phyloP scores from a whole-genome alignment of 768 basidiomycete species.

The Hericium alpestre region DNA sequence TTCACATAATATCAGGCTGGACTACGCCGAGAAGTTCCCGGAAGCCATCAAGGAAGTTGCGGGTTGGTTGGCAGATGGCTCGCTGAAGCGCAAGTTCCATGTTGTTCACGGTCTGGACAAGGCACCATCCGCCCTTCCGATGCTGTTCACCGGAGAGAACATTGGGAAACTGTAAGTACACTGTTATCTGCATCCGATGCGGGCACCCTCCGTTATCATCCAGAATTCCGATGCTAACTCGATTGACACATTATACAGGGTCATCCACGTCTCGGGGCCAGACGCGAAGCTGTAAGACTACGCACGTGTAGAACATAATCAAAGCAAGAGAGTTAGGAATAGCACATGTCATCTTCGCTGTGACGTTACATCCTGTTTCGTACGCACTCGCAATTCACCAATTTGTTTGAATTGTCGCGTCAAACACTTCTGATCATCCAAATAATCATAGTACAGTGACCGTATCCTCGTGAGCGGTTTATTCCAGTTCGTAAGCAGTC shows the following conservation, averaged over 20 bases:
- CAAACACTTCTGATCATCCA: too few species aligned
- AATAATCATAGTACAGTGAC: too few species aligned
- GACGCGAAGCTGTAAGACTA: constrained; percentile 2
- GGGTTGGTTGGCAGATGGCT: constrained; percentile 49
- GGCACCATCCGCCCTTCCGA: constrained; percentile 55
- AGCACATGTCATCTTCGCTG: too few species aligned
- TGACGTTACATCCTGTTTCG: too few species aligned
- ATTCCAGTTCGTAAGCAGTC: too few species aligned
- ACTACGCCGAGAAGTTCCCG: constrained; percentile 55
- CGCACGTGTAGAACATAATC: background rate
- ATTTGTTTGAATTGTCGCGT: too few species aligned
- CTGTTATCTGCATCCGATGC: background rate
- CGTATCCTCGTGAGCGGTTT: too few species aligned
- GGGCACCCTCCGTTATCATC: background rate
- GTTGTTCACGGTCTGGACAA: constrained; percentile 66
- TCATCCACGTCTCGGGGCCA: constrained; percentile 44
- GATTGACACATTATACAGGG: constrained; percentile 24
- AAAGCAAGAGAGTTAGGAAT: background rate
- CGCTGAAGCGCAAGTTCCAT: constrained; percentile 74
- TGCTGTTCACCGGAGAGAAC: constrained; percentile 71
- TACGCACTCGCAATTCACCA: too few species aligned
- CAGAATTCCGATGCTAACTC: background rate
- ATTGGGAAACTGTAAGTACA: constrained; percentile 57
- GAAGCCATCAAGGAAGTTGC: constrained; percentile 49
- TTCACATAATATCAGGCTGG: constrained; percentile 37